A percentile compares a stretch with the other conserved stretches of the same genome.
Conservation (phyloP, 805 yeast species). For the Saturnispora sanitii region DNA sequence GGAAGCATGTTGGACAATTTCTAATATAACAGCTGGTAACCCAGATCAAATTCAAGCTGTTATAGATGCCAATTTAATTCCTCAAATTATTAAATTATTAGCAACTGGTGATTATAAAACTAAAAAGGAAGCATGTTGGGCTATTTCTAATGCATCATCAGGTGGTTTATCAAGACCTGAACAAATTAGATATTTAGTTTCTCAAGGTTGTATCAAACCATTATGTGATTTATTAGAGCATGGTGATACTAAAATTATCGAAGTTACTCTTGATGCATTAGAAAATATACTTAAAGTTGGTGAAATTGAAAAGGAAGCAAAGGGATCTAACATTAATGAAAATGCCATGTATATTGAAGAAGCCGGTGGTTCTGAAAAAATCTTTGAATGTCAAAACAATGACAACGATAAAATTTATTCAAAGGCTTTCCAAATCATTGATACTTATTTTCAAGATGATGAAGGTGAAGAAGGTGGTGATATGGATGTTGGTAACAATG, state of each 20-base stretch:
- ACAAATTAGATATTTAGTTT: constrained; percentile 84
- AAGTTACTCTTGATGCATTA: constrained; percentile 90
- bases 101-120: constrained; percentile 87
- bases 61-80: constrained; percentile 87
- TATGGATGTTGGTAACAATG: constrained; percentile 46
- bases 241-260: constrained; percentile 86
- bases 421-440: constrained; percentile 84
- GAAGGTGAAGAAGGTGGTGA: constrained; percentile 47
- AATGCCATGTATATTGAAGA: constrained; percentile 91
- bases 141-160: constrained; percentile 92
- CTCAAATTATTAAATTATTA: constrained; percentile 73
- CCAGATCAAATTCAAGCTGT: constrained; percentile 94
- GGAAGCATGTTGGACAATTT: constrained; percentile 98
- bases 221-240: constrained; percentile 83
- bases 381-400: constrained; percentile 84
- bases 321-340: constrained; percentile 62
- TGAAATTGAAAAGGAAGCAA: constrained; percentile 77
- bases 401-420: constrained; percentile 87
- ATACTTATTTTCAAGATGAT: constrained; percentile 84
- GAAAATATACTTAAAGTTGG: constrained; percentile 93
- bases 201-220: constrained; percentile 95
- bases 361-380: constrained; percentile 97
- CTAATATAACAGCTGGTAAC: constrained; percentile 97
- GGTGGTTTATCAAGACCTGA: constrained; percentile 91
- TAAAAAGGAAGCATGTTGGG: constrained; percentile 99